phyloP scores from a whole-genome alignment of 495 filamentous ascomycete species.

The Penicillium bialowiezense region DNA sequence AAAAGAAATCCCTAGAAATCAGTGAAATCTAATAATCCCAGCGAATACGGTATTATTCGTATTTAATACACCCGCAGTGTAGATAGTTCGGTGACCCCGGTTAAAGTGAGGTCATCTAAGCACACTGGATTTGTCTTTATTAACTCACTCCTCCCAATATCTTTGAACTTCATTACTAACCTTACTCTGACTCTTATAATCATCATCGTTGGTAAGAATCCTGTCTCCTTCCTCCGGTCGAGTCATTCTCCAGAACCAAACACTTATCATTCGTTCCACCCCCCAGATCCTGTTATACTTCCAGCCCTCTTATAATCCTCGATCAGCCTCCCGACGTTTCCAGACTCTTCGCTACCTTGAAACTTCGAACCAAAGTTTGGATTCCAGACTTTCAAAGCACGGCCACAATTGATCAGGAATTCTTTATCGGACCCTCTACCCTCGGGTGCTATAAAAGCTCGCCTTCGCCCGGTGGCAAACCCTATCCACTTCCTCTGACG shows the following conservation, averaged over 20 bases:
- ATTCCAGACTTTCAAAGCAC: constrained; percentile 10
- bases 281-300: constrained; percentile 15
- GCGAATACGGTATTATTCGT: not conserved
- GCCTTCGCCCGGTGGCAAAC: constrained; percentile 36
- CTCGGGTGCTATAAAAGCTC: constrained; percentile 32
- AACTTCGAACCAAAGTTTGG: constrained; percentile 10
- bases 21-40: not conserved
- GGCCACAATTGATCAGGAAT: constrained; percentile 18
- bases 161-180: constrained; percentile 15
- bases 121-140: constrained; percentile 8
- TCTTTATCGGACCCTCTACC: constrained; percentile 29
- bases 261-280: constrained; percentile 3
- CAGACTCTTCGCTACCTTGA: constrained; percentile 31
- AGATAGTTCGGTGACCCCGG: not conserved
- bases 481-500: constrained; percentile 28
- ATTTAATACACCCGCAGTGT: too few species aligned
- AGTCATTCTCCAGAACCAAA: constrained; percentile 22
- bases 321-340: constrained; percentile 34
- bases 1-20: too few species aligned
- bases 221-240: constrained; percentile 14
- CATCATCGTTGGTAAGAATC: constrained; percentile 14
- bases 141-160: constrained; percentile 10
- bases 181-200: constrained; percentile 7
- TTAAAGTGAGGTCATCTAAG: constrained; percentile 4
- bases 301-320: constrained; percentile 10